A percentile compares a stretch with the other conserved stretches of the same genome.
Conservation (phyloP, 441 rosid species). For the Adansonia gregorii region DNA sequence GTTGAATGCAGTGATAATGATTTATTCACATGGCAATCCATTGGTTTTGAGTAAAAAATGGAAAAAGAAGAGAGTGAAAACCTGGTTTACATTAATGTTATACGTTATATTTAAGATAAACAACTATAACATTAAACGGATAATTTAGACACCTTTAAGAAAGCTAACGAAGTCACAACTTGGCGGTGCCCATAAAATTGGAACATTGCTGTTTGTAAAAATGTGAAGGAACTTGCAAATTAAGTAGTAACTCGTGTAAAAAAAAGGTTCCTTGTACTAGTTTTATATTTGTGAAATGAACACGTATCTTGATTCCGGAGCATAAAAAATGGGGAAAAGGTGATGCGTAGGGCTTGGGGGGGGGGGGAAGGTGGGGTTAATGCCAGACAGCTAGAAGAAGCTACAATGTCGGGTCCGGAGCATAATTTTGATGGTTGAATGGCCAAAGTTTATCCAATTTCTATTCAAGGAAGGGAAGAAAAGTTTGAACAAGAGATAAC, state of each 20-base stretch:
- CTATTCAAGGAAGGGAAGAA: not conserved
- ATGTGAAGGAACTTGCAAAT: not conserved
- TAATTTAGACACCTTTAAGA: not conserved
- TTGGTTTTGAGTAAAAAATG: not conserved
- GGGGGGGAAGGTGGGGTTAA: not conserved
- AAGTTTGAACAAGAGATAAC: not conserved
- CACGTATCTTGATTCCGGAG: not conserved
- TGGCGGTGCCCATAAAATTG: not conserved
- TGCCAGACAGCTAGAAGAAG: not conserved
- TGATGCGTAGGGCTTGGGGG: not conserved
- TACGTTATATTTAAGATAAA: no score
- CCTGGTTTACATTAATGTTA: no score
- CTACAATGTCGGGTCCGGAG: constrained; percentile 9
- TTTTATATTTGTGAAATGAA: not conserved
- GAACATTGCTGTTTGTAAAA: not conserved
- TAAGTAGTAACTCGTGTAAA: not conserved
- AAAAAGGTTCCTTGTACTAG: no score
- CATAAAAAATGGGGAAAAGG: not conserved
- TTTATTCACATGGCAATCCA: constrained; percentile 1
- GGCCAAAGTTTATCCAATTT: not conserved
- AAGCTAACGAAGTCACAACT: not conserved
- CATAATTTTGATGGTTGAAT: not conserved
- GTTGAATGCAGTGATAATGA: constrained; percentile 15
- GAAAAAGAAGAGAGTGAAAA: no score
- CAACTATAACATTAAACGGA: not conserved